Percentiles rank a stretch among this genome's conserved stretches.
Evolutionary conservation across 2,329 filamentous ascomycete species (phyloP).

Genomic region (Cordyceps pruinosa): DNA sequence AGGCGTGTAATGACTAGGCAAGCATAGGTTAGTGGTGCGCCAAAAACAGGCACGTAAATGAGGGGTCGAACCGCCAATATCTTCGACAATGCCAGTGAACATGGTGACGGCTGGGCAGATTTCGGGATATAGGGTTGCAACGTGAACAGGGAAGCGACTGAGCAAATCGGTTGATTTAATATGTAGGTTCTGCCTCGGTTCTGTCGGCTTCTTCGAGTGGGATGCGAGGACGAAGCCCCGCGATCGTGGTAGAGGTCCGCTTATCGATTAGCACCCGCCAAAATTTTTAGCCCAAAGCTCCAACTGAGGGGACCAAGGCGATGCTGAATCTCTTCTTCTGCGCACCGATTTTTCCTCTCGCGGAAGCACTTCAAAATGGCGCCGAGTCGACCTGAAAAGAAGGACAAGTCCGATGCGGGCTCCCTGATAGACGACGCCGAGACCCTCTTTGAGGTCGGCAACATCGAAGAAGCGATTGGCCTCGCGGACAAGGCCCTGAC

Average conservation of each 20-base stretch:
- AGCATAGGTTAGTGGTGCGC: conserved; percentile 24
- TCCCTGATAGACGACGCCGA: conserved; percentile 33
- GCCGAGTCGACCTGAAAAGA: conserved; percentile 34
- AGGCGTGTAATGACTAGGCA: conserved; percentile 78
- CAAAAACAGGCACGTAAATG: conserved; percentile 14
- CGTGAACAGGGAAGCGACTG: not conserved
- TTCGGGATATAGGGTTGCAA: not conserved
- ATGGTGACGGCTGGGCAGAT: conserved; percentile 42
- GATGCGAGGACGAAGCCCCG: not conserved
- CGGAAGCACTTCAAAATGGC: conserved; percentile 28
- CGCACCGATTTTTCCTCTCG: not conserved
- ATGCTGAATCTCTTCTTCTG: not conserved
- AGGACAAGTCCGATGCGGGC: conserved; percentile 25
- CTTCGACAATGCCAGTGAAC: conserved; percentile 95
- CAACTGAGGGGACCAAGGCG: conserved; percentile 1
- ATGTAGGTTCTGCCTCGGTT: not conserved
- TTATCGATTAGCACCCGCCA: conserved; percentile 11
- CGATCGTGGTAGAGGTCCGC: conserved; percentile 1
- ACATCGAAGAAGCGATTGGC: conserved; percentile 32
- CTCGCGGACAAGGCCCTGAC: conserved; percentile 39
- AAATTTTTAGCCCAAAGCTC: conserved; percentile 9
- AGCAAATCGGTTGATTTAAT: not conserved
- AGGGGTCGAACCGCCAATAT: conserved; percentile 71
- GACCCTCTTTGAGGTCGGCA: conserved; percentile 36
- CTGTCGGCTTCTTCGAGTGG: not conserved